phyloP scores from a whole-genome alignment of 225 moss, liverwort and hornwort species.

The Climacium dendroides region DNA sequence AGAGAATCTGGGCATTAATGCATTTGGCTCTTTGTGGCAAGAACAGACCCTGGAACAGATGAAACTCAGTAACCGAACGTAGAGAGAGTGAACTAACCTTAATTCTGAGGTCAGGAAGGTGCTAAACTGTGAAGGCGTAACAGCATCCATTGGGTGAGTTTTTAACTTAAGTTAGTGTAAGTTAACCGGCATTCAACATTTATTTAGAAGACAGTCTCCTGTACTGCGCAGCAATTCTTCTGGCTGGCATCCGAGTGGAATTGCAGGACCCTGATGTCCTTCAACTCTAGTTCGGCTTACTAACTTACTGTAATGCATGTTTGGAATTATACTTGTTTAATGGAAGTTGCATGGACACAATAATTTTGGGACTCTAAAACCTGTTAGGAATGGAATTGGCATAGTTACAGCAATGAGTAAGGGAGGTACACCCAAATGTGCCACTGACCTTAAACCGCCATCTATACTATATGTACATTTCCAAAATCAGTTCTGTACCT shows the following conservation, averaged over 20 bases:
- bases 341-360: background rate
- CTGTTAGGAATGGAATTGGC: background rate
- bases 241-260: background rate
- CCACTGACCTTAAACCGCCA: no score
- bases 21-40: background rate
- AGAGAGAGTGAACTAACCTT: background rate
- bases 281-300: no score
- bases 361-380: background rate
- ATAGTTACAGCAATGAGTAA: background rate
- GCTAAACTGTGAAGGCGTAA: background rate
- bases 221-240: background rate
- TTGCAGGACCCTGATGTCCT: background rate
- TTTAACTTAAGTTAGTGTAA: background rate
- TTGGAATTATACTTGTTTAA: background rate
- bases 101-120: background rate
- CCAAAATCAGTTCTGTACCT: no score
- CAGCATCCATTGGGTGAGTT: background rate
- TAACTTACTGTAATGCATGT: background rate
- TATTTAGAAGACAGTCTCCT: background rate
- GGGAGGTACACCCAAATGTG: no score
- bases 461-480: no score
- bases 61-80: background rate
- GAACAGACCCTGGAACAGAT: background rate
- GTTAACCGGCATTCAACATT: background rate
- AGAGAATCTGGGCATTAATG: background rate